Evolutionary conservation across 176 grass and related monocot species (phyloP).

Genomic region (Otatea glauca): DNA sequence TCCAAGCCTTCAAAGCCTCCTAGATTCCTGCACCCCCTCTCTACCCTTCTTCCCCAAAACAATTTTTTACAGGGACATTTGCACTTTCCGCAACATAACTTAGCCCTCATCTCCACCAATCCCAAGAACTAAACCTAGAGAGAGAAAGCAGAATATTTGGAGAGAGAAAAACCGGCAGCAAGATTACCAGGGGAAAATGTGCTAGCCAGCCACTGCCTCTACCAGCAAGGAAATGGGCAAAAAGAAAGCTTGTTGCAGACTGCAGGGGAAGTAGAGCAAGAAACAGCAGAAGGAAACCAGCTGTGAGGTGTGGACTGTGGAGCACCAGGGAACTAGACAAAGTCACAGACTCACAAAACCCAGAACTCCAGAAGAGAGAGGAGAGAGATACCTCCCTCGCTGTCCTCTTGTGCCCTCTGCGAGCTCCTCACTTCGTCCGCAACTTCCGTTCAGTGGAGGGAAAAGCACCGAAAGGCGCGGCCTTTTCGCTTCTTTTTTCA

Average conservation of each 20-base stretch:
- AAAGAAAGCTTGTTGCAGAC: not conserved
- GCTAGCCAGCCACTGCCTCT: not conserved
- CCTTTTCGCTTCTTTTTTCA: conserved; percentile 41
- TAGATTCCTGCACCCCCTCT: conserved; percentile 7
- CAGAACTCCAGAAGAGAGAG: not conserved
- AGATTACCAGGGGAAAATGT: not conserved
- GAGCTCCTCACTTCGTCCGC: conserved; percentile 7
- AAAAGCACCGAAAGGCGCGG: conserved; percentile 57
- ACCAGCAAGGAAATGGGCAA: not conserved
- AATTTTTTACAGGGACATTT: not conserved
- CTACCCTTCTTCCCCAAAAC: not conserved
- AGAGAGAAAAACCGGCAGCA: not conserved
- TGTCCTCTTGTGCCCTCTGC: conserved; percentile 10
- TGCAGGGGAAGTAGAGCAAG: not conserved
- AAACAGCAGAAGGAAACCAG: not conserved
- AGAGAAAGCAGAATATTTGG: not conserved
- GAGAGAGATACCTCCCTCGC: not conserved
- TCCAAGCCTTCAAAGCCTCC: not conserved
- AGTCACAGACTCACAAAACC: too few species aligned
- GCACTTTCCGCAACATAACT: not conserved
- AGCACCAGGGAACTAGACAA: not conserved
- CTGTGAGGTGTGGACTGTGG: not conserved
- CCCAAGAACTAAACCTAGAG: conserved; percentile 27
- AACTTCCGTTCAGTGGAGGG: conserved; percentile 47
- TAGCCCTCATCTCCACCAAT: not conserved